Conservation (phyloP, 208 protist species). For the Leishmania major region DNA sequence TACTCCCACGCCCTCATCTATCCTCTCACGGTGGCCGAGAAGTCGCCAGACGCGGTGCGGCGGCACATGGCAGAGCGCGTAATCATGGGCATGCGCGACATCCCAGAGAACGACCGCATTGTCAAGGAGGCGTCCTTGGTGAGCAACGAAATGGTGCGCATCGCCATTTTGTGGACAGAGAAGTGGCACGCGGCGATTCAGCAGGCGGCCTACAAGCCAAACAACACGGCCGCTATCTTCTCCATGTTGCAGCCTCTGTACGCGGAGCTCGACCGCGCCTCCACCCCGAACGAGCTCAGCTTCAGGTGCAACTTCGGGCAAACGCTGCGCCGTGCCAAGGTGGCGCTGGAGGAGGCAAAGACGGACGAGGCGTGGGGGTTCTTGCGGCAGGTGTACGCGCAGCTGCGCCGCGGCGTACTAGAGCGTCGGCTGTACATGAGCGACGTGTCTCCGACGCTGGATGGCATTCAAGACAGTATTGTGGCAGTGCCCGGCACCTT, state of each 20-base stretch:
- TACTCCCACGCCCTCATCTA: slow-evolving; percentile 99
- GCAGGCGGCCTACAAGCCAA: slow-evolving; percentile 95
- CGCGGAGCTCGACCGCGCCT: slow-evolving; percentile 88
- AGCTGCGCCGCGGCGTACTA: slow-evolving; percentile 72
- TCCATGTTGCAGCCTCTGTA: slow-evolving; percentile 96
- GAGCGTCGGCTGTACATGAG: slow-evolving; percentile 83
- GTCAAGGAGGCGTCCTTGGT: slow-evolving; percentile 97
- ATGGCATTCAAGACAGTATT: slow-evolving; percentile 93
- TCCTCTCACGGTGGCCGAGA: slow-evolving; percentile 98
- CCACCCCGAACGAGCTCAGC: slow-evolving; percentile 94
- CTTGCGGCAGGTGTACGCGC: slow-evolving; percentile 85
- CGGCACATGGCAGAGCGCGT: slow-evolving; percentile 82
- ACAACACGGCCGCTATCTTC: slow-evolving; percentile 92
- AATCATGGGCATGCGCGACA: slow-evolving; percentile 72
- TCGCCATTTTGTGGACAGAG: slow-evolving; percentile 98
- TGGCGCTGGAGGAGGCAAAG: slow-evolving; percentile 55
- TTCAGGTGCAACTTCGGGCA: slow-evolving; percentile 91
- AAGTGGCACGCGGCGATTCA: slow-evolving; percentile 96
- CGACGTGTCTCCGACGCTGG: slow-evolving; percentile 94
- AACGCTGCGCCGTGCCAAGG: slow-evolving; percentile 60
- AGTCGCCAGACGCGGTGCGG: slow-evolving; percentile 78
- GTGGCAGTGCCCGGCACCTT: slow-evolving; percentile 98
- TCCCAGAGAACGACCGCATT: slow-evolving; percentile 67
- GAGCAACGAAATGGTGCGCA: slow-evolving; percentile 98
- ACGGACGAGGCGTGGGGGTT: slow-evolving; percentile 75